These are phyloP conservation scores for Halenospora varia DNA, from an alignment of 495 filamentous ascomycete genomes.

Conservation along the genomic window DNA sequence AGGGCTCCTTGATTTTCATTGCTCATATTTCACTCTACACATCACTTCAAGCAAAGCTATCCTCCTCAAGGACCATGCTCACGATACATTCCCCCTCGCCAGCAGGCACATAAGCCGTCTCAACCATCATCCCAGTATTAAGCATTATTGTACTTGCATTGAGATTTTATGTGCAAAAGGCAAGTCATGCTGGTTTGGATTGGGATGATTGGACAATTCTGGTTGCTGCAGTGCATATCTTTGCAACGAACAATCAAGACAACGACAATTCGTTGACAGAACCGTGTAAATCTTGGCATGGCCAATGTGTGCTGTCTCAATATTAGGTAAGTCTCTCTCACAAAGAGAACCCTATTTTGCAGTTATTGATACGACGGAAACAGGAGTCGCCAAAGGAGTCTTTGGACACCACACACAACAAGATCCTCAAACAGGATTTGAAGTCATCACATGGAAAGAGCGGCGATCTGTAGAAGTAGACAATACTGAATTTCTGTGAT, in stretches of 20 bases:
- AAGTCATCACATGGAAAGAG: neutral
- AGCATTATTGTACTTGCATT: neutral
- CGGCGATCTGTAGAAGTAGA: neutral
- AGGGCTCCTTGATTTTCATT: no score
- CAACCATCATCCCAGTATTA: neutral
- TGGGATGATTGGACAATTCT: neutral
- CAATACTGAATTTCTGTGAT: neutral
- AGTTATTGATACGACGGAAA: neutral
- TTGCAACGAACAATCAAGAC: neutral
- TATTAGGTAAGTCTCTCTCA: neutral
- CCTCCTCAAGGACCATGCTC: no score
- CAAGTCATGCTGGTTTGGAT: neutral
- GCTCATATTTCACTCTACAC: no score
- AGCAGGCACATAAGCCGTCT: neutral
- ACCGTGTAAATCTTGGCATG: neutral
- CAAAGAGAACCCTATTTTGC: neutral
- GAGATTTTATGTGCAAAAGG: neutral
- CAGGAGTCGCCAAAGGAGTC: neutral
- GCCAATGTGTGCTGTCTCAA: neutral
- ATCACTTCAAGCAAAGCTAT: no score
- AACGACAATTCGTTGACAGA: neutral
- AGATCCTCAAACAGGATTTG: neutral
- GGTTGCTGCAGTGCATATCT: neutral
- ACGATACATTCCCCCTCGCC: no score
- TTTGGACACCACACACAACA: neutral